Percentiles rank a stretch among this genome's conserved stretches.
Evolutionary conservation across 306 rosid genomes (phyloP).

Genomic region (Oemleria cerasiformis): DNA sequence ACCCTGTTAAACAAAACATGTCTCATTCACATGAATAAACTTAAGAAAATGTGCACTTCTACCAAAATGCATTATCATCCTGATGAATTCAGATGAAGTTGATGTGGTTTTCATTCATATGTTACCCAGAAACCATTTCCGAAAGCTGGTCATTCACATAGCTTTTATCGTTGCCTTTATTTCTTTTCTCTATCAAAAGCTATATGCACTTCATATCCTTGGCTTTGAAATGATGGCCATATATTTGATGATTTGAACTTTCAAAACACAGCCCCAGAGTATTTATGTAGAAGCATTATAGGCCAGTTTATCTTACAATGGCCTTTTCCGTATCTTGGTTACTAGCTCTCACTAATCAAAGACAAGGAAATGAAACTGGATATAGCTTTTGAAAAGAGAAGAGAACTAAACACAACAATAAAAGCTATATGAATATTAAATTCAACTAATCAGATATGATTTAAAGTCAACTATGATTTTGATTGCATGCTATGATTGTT

Average conservation of each 20-base stretch:
- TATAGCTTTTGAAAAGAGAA: too few relatives aligned
- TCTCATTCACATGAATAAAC: neutral
- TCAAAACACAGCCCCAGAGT: neutral
- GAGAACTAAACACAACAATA: too few relatives aligned
- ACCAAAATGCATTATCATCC: slow-evolving; percentile 3
- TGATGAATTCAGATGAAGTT: neutral
- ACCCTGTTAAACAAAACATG: slow-evolving; percentile 50
- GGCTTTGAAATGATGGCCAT: neutral
- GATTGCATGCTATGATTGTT: slow-evolving; percentile 12
- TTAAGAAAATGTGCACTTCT: neutral
- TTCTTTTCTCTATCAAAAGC: neutral
- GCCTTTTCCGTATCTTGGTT: neutral
- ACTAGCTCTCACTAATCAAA: neutral
- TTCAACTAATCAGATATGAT: neutral
- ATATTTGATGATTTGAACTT: neutral
- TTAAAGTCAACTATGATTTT: neutral
- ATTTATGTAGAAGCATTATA: neutral
- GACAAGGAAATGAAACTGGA: too few relatives aligned
- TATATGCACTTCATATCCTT: too few relatives aligned
- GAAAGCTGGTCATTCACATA: neutral
- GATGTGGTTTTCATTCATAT: neutral
- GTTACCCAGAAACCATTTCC: neutral
- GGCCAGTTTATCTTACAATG: neutral
- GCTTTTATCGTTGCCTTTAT: neutral
- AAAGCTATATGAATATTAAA: too few relatives aligned